phyloP scores from a whole-genome alignment of 2,329 filamentous ascomycete genomes.

The Exophiala sideris region DNA sequence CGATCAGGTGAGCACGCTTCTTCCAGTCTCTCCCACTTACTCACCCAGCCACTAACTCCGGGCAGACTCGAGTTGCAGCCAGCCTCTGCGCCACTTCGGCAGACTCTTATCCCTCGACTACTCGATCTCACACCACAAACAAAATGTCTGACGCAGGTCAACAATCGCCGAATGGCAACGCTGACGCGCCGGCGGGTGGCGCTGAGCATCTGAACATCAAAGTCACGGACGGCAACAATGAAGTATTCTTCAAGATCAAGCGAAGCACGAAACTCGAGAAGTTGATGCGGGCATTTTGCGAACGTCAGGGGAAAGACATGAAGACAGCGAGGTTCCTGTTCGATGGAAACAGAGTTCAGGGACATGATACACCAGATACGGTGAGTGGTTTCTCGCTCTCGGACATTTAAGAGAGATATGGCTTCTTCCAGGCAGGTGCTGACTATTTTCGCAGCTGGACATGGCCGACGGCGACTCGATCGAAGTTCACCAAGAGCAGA shows the following conservation, averaged over 20 bases:
- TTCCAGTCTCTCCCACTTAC: too few relatives aligned
- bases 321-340: conserved; percentile 90
- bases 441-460: conserved; percentile 64
- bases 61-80: background rate
- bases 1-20: background rate
- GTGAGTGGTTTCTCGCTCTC: conserved; percentile 55
- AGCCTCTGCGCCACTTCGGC: background rate
- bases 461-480: conserved; percentile 96
- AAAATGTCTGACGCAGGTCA: conserved; percentile 28
- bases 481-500: conserved; percentile 97
- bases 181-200: conserved; percentile 26
- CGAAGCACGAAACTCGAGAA: conserved; percentile 92
- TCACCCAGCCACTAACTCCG: background rate
- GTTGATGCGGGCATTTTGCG: conserved; percentile 97
- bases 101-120: background rate
- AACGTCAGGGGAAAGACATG: conserved; percentile 84
- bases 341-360: conserved; percentile 88
- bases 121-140: background rate
- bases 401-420: background rate
- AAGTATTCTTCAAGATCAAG: conserved; percentile 99
- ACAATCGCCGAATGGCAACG: conserved; percentile 26
- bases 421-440: conserved; percentile 9
- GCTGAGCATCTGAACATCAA: conserved; percentile 96
- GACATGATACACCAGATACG: conserved; percentile 82
- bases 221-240: conserved; percentile 98